Evolutionary conservation across 179 eudicot species (phyloP).

Genomic region (Amaranthus tricolor): DNA sequence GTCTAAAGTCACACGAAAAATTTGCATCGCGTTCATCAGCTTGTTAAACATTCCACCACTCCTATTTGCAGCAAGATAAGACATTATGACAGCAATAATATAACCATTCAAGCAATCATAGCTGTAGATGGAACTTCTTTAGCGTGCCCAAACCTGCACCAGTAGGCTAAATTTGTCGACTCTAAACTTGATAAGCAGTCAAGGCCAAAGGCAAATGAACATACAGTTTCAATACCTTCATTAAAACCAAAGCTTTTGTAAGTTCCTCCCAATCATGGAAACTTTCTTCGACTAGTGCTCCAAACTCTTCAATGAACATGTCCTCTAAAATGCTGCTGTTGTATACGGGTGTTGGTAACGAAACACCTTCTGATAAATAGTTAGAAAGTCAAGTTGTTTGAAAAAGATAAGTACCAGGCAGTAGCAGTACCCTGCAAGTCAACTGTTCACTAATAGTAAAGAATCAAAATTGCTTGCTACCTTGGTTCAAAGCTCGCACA

Average conservation of each 20-base stretch:
- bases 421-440: not conserved
- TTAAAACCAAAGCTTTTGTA: constrained; percentile 66
- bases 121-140: constrained; percentile 64
- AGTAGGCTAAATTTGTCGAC: constrained; percentile 20
- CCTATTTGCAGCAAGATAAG: constrained; percentile 69
- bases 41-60: constrained; percentile 51
- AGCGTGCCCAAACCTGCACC: constrained; percentile 90
- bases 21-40: constrained; percentile 80
- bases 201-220: not conserved
- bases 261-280: constrained; percentile 76
- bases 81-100: constrained; percentile 57
- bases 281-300: constrained; percentile 42
- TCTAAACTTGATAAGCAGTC: not conserved
- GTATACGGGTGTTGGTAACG: constrained; percentile 73
- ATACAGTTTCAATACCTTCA: constrained; percentile 53
- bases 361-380: constrained; percentile 27
- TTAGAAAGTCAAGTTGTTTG: constrained; percentile 9
- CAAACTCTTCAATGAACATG: constrained; percentile 65
- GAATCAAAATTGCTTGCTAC: constrained; percentile 31
- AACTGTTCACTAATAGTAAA: not conserved
- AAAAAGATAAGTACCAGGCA: not conserved
- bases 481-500: constrained; percentile 40
- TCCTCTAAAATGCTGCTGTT: constrained; percentile 89
- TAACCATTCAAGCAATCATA: constrained; percentile 85
- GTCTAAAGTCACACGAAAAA: constrained; percentile 70